These are phyloP conservation scores for Spathaspora jeffriesii DNA, from an alignment of 1,139 yeast species.

Conservation along the genomic window DNA sequence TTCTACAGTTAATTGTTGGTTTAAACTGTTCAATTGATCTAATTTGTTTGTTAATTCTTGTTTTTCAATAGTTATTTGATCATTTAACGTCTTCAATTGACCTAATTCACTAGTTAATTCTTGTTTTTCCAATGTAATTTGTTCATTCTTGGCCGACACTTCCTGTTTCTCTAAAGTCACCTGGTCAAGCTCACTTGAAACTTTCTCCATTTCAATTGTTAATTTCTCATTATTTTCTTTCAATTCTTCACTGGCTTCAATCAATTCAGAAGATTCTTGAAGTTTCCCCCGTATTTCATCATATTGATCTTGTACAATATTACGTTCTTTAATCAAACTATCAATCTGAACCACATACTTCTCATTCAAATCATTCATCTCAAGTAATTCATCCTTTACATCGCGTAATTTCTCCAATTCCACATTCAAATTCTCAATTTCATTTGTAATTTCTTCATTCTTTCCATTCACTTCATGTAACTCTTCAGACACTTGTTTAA, in stretches of 20 bases:
- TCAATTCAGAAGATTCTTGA: not conserved
- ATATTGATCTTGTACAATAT: constrained; percentile 14
- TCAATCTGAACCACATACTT: constrained; percentile 17
- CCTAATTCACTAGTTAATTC: constrained; percentile 2
- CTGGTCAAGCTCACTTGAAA: not conserved
- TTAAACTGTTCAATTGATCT: constrained; percentile 6
- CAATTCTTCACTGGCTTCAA: constrained; percentile 10
- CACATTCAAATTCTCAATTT: constrained; percentile 10
- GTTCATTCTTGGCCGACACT: too few relatives aligned
- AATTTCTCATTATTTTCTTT: constrained; percentile 13
- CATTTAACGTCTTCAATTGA: not conserved
- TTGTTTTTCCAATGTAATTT: too few relatives aligned
- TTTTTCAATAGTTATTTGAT: too few relatives aligned
- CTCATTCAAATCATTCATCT: constrained; percentile 20
- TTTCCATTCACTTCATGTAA: constrained; percentile 8
- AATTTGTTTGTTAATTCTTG: constrained; percentile 2
- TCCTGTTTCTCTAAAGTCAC: constrained; percentile 2
- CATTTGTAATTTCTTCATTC: not conserved
- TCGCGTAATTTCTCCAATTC: constrained; percentile 12
- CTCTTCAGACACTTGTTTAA: constrained; percentile 11
- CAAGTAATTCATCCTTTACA: constrained; percentile 9
- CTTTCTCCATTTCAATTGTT: constrained; percentile 1
- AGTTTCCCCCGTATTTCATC: constrained; percentile 10
- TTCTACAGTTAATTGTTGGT: constrained; percentile 8
- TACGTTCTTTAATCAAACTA: constrained; percentile 13